Evolutionary conservation across 805 yeast genomes (phyloP).

Genomic region (Saccharomyces jurei): DNA sequence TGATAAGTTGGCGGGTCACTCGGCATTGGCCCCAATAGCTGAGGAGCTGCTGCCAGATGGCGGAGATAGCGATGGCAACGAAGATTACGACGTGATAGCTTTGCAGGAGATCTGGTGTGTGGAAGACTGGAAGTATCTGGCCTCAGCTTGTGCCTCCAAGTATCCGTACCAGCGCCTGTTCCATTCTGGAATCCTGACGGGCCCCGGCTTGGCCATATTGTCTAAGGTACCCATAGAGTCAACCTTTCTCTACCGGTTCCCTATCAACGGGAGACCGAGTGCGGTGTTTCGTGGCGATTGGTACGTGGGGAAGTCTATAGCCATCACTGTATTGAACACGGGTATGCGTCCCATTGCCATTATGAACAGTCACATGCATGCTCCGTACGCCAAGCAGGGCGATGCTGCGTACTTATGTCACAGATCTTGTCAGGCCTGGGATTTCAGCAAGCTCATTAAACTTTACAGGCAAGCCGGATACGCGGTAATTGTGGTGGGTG

Average conservation of each 20-base stretch:
- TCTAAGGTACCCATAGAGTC: conserved; percentile 77
- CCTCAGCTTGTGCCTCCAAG: conserved; percentile 33
- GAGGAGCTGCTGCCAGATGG: conserved; percentile 5
- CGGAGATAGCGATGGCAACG: conserved; percentile 2
- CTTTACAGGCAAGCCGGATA: conserved; percentile 65
- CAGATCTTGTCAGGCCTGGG: conserved; percentile 95
- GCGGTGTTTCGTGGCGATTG: conserved; percentile 95
- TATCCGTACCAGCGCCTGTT: conserved; percentile 66
- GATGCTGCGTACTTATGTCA: conserved; percentile 89
- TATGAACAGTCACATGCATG: conserved; percentile 92
- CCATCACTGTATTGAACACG: conserved; percentile 55
- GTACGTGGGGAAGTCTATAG: conserved; percentile 89
- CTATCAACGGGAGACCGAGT: conserved; percentile 88
- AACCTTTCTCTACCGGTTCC: conserved; percentile 74
- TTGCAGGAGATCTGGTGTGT: conserved; percentile 93
- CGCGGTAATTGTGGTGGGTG: conserved; percentile 86
- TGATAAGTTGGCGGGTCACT: conserved; percentile 40
- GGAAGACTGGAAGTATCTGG: conserved; percentile 70
- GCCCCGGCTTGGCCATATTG: conserved; percentile 85
- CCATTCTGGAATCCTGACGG: conserved; percentile 77
- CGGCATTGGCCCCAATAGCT: conserved; percentile 9
- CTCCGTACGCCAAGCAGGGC: conserved; percentile 78
- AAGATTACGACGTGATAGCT: conserved; percentile 73
- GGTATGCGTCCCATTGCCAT: conserved; percentile 58
- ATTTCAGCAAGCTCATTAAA: conserved; percentile 60